Base-by-base conservation (phyloP, 2,329 filamentous ascomycete genomes). In the Pestalotiopsis sp. region DNA sequence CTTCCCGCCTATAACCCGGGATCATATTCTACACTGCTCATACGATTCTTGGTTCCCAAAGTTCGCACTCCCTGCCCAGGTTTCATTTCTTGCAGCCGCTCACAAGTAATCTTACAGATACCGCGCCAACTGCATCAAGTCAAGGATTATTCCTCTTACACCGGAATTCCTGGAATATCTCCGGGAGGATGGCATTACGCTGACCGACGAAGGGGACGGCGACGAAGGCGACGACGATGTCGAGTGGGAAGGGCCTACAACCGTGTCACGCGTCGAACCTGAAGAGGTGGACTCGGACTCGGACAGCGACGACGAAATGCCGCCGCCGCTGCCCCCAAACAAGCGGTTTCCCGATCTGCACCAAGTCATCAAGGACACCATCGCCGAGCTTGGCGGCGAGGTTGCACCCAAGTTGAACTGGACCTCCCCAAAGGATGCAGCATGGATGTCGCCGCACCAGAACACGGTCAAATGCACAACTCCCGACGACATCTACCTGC, bases 341-440 rank as follows among this genome's bases (percentile, higher is more conserved):
- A 75, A 84, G 74, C 83, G 88, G 49, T 90, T 93, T 81, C 81
- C 90, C 9, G 91, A 93, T 45, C 87, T 95, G 2, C 96, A 99
- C 80, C 84, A 90, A 59, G 81, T 87, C 68, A 94, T 99, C 79
- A 92, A 91, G 78, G 84, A 88, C 27, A 92, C 88, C 57, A 98
- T 99, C 71, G 81, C 85, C 13, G 92, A 95, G 74, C 87, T 98
- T 1, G 95, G 93, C 17, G 95, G 95, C 69, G 90, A 91, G 70
- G 95, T 97, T 9, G 91, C 92, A 1, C 96, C 96, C 0, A 99
- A 99, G 81, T 84, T 99, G 61, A 98, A 98, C 83, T 99, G 96
- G 96, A 98, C 95, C 5, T 91, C 94, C 3, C 96, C 96, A 3
- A 97, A 98, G 80, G 96, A 99, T 78, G 96, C 96, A 9, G 93